Evolutionary conservation across 495 filamentous ascomycete genomes (phyloP).

Genomic region (Hypoxylon subgilvum): DNA sequence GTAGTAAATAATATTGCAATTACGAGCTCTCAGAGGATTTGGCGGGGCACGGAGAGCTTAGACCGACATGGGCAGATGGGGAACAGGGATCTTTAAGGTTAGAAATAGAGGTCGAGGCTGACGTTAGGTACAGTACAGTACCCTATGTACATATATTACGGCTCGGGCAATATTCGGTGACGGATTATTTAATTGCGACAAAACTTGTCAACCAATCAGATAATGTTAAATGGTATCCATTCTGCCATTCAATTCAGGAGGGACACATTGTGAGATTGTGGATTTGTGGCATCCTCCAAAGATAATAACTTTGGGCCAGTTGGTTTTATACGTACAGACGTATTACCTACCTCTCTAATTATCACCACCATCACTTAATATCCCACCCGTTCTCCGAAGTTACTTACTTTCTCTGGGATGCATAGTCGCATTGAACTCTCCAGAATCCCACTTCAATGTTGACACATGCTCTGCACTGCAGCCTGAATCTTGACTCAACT

Average conservation of each 20-base stretch:
- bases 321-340: too few species aligned
- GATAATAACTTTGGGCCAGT: conserved; percentile 25
- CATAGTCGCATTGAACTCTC: conserved; percentile 28
- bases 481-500: conserved; percentile 1
- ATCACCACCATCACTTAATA: conserved; percentile 13
- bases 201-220: conserved; percentile 17
- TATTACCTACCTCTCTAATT: too few species aligned
- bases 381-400: conserved; percentile 5
- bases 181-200: conserved; percentile 29
- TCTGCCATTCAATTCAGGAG: too few species aligned
- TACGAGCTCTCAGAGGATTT: conserved; percentile 45
- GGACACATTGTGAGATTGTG: conserved; percentile 38
- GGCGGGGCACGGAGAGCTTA: conserved; percentile 54
- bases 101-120: background rate
- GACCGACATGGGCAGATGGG: too few species aligned
- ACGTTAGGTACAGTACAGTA: conserved; percentile 1
- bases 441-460: conserved; percentile 27
- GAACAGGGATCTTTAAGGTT: conserved; percentile 13
- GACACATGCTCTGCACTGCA: conserved; percentile 13
- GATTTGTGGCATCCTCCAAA: background rate
- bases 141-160: too few species aligned
- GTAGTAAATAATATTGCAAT: conserved; percentile 16
- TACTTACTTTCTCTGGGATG: conserved; percentile 28
- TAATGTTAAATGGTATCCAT: background rate
- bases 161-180: conserved; percentile 27